These are phyloP conservation scores for Pichia kluyveri DNA, from an alignment of 805 yeast genomes.

Conservation along the genomic window DNA sequence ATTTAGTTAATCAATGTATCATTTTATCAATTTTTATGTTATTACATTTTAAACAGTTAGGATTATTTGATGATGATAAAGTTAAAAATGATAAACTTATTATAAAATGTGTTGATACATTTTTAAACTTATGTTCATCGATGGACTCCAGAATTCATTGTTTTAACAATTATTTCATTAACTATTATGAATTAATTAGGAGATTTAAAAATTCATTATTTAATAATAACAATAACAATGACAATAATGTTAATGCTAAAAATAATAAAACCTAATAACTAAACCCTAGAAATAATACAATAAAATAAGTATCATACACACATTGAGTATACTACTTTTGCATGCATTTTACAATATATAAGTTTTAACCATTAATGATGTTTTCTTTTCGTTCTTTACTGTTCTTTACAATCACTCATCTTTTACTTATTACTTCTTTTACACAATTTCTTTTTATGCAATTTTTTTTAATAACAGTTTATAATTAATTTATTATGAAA, in stretches of 20 bases:
- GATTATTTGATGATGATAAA: not conserved
- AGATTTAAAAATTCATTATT: conserved; percentile 1
- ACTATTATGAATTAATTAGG: conserved; percentile 2
- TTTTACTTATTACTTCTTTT: no score
- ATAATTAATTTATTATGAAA: no score
- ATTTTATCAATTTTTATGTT: conserved; percentile 4
- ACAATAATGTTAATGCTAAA: no score
- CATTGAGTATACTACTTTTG: no score
- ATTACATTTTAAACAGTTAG: conserved; percentile 4
- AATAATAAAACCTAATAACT: no score
- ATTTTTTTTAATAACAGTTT: no score
- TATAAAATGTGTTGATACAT: not conserved
- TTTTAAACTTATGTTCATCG: not conserved
- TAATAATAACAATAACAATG: not conserved
- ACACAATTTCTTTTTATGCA: no score
- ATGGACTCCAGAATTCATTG: not conserved
- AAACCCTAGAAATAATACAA: not conserved
- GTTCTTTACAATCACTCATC: no score
- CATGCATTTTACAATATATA: no score
- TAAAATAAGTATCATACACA: not conserved
- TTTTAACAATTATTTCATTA: conserved; percentile 1
- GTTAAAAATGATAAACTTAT: not conserved
- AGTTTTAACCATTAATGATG: no score
- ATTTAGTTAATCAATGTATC: conserved; percentile 1
- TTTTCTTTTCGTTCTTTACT: no score